These are phyloP conservation scores for Paraconiothyrium sp. DNA, from an alignment of 2,329 filamentous ascomycete species.

Conservation along the genomic window DNA sequence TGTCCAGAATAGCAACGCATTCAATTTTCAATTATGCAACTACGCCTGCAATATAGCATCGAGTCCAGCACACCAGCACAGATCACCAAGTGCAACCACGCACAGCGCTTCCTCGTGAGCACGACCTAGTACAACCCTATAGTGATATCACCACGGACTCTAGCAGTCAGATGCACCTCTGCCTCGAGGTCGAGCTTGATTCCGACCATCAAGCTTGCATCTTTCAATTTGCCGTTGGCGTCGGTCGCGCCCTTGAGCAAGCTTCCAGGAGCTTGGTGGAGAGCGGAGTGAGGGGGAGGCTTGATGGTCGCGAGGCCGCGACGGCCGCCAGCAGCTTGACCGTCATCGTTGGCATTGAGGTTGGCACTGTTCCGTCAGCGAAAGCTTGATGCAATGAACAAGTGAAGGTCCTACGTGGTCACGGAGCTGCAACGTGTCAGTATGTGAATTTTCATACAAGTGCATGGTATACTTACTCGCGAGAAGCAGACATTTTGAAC, in stretches of 20 bases:
- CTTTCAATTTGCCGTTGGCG: conserved; percentile 63
- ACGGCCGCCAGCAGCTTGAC: conserved; percentile 36
- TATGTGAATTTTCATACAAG: not conserved
- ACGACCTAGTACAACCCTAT: conserved; percentile 60
- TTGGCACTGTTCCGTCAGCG: not conserved
- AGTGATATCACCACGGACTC: conserved; percentile 66
- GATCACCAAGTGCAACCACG: too few species aligned
- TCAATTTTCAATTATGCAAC: too few species aligned
- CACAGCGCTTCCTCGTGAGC: too few species aligned
- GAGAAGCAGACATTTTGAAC: not conserved
- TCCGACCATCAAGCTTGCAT: conserved; percentile 64
- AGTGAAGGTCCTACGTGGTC: not conserved
- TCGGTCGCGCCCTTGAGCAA: conserved; percentile 65
- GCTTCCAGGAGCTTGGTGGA: conserved; percentile 40
- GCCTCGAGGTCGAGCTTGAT: conserved; percentile 71
- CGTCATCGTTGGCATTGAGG: conserved; percentile 39
- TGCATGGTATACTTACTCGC: not conserved
- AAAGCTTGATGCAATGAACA: not conserved
- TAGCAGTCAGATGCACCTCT: conserved; percentile 67
- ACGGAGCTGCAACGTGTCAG: not conserved
- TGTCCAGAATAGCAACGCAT: too few species aligned
- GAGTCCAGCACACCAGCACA: too few species aligned
- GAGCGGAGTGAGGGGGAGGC: conserved; percentile 41
- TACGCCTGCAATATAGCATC: too few species aligned
- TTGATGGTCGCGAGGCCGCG: conserved; percentile 23